These are phyloP conservation scores for Dryas integrifolia DNA, from an alignment of 331 rosid species.

Conservation along the genomic window DNA sequence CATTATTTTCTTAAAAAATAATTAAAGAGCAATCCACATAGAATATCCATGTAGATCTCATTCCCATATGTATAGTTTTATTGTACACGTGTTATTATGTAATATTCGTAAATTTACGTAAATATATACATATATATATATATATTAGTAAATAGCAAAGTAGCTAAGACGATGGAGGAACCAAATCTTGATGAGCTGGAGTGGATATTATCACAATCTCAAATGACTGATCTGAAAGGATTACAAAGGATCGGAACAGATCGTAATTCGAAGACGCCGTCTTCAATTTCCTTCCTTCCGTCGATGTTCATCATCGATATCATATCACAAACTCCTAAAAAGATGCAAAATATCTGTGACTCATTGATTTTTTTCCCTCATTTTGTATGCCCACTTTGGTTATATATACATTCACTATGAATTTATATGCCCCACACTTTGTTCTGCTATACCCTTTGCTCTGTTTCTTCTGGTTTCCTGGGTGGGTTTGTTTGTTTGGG, in stretches of 20 bases:
- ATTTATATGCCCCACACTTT: too few species aligned
- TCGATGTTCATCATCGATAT: not conserved
- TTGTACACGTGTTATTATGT: too few species aligned
- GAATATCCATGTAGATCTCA: too few species aligned
- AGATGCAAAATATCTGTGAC: constrained; percentile 13
- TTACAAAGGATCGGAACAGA: not conserved
- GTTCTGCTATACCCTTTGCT: not conserved
- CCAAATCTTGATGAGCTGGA: constrained; percentile 7
- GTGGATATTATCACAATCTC: not conserved
- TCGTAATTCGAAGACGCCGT: too few species aligned
- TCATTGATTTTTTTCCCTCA: constrained; percentile 14
- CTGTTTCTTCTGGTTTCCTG: not conserved
- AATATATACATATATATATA: too few species aligned
- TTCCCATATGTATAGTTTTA: too few species aligned
- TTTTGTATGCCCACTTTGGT: not conserved
- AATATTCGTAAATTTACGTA: too few species aligned
- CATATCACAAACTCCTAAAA: constrained; percentile 13
- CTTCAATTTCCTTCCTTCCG: too few species aligned
- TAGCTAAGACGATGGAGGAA: not conserved
- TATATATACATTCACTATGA: not conserved
- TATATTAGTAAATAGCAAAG: too few species aligned
- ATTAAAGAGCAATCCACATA: too few species aligned
- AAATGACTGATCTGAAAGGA: not conserved
- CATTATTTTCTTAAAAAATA: too few species aligned
- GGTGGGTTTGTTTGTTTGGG: not conserved